Evolutionary conservation across 1,139 yeast species (phyloP), one percentile per base, ranked within the genome.

Genomic region (Lodderomyces metapsilosis): DNA sequence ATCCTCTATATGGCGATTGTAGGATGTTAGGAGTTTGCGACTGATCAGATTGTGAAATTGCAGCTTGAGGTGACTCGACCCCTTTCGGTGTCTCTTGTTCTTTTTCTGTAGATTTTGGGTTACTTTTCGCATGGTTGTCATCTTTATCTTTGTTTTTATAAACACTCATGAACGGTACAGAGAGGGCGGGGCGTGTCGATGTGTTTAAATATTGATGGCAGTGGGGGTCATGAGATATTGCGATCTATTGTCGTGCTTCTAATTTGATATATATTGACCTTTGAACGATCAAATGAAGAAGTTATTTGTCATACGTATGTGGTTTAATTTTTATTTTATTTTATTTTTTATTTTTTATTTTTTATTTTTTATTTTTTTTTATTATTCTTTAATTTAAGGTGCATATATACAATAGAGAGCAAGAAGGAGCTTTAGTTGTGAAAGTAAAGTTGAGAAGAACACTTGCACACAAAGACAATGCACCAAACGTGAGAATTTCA

Each of bases 91-190:
- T 28, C 11, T 40, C 28, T 15, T 36, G 35, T 21, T 37, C 36
- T 32, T 35, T 30, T 22, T 32, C 24, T 4, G 42, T 34, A 18
- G 34, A 12, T 17, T 35, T 22, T 15, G n/a, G 18, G n/a, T 15
- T 28, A 28, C 32, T 28, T 28, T 18, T 28, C 12, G 32, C 32
- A 15, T 16, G 32, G 21, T 40, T 34, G 12, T 34, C 36, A 12
- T 41, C 39, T 30, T 45, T 48, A 25, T 39, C 51, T 35, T 47
- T 46, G 44, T 46, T 51, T 37, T 51, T 46, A 39, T 46, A 40
- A 13, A 47, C 52, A 43, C 52, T 49, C 52, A 49, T 47, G 18
- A 25, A 25, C 30, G 30, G 16, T 16, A 5, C 16, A 25, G 12
- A 20, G 8, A 20, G 22, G n/a, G n/a, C n/a, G n/a, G n/a, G n/a